A percentile compares a stretch with the other conserved stretches of the same genome.
Evolutionary conservation across 2,329 filamentous ascomycete genomes (phyloP).

Genomic region (Pezicula neosporulosa): DNA sequence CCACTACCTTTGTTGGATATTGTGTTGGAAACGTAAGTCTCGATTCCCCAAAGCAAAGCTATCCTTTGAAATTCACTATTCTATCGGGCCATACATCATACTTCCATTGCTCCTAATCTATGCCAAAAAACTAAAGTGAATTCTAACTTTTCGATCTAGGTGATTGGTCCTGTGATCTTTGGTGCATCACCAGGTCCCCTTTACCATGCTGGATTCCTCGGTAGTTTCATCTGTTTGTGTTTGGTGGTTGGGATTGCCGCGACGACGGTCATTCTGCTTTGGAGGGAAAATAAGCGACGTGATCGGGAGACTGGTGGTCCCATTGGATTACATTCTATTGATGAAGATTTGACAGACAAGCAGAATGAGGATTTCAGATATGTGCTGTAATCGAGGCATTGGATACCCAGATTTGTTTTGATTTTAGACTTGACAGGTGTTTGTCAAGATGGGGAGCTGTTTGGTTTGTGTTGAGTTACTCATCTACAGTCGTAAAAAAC

Average conservation of each 20-base stretch:
- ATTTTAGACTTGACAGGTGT: too few relatives aligned
- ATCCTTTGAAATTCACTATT: too few relatives aligned
- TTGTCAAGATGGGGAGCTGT: too few relatives aligned
- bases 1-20: constrained; percentile 30
- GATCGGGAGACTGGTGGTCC: constrained; percentile 4
- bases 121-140: too few relatives aligned
- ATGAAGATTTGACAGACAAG: constrained; percentile 12
- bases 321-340: constrained; percentile 4
- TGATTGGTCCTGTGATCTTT: constrained; percentile 30
- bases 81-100: too few relatives aligned
- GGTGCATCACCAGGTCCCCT: constrained; percentile 19
- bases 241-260: constrained; percentile 8
- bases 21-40: constrained; percentile 27
- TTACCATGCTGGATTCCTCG: constrained; percentile 12
- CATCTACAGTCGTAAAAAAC: too few relatives aligned
- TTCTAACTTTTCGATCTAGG: too few relatives aligned
- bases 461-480: too few relatives aligned
- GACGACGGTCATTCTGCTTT: constrained; percentile 9
- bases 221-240: constrained; percentile 12
- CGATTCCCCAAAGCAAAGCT: too few relatives aligned
- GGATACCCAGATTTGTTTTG: background rate
- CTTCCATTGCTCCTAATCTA: too few relatives aligned
- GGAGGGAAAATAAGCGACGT: constrained; percentile 11
- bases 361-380: constrained; percentile 13
- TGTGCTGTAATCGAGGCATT: constrained; percentile 3